Conservation (phyloP, 345 rosid genomes). For the Populus alba region DNA sequence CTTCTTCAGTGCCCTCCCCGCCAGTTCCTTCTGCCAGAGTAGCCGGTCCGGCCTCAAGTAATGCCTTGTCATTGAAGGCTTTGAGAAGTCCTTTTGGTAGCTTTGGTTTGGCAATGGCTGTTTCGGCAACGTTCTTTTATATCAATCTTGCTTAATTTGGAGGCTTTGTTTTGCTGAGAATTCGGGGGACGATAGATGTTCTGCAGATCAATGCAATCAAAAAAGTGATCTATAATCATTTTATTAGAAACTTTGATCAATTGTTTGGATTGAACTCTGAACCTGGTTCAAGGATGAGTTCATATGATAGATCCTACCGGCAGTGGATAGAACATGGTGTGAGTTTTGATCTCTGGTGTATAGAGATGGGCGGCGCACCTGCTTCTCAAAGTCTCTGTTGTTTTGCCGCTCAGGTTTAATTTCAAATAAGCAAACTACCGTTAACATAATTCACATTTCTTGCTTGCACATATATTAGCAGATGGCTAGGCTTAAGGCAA, state of each 20-base stretch:
- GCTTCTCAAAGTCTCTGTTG: not conserved
- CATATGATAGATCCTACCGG: not conserved
- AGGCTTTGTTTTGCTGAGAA: not conserved
- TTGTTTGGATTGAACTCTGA: not conserved
- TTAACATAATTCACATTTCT: not conserved
- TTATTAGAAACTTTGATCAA: not conserved
- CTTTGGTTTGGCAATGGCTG: slow-evolving; percentile 19
- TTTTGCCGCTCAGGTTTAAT: not conserved
- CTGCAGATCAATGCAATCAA: not conserved
- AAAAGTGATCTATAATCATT: not conserved
- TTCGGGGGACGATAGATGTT: not conserved
- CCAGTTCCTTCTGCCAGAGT: slow-evolving; percentile 45
- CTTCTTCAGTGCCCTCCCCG: slow-evolving; percentile 25
- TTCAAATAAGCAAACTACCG: not conserved
- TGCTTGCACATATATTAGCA: not conserved
- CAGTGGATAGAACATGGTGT: not conserved
- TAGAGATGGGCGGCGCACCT: not conserved
- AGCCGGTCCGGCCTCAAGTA: slow-evolving; percentile 46
- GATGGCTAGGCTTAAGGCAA: not conserved
- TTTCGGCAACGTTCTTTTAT: slow-evolving; percentile 19
- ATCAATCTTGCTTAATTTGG: slow-evolving; percentile 10
- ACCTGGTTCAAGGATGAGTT: not conserved
- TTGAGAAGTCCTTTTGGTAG: slow-evolving; percentile 1
- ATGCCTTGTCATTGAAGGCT: slow-evolving; percentile 29
- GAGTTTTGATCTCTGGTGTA: not conserved